phyloP scores from a whole-genome alignment of 345 rosid species.

The Pistacia vera region DNA sequence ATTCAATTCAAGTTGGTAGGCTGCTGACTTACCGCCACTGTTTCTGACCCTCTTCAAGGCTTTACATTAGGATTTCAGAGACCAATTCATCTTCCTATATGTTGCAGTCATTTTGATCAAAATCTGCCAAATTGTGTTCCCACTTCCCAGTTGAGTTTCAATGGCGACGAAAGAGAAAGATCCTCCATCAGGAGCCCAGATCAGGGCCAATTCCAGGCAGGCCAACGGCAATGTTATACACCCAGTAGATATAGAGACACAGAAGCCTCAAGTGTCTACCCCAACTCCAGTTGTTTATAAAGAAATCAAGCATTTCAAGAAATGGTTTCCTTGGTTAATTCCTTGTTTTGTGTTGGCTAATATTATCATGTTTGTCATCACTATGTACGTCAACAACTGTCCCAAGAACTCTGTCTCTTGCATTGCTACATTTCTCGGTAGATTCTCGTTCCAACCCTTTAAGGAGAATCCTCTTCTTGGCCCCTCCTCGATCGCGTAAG shows the following conservation, averaged over 20 bases:
- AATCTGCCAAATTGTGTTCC: not conserved
- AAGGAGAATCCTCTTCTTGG: slow-evolving; percentile 96
- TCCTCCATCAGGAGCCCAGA: slow-evolving; percentile 29
- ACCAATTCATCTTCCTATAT: not conserved
- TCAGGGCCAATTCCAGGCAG: slow-evolving; percentile 40
- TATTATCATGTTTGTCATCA: slow-evolving; percentile 63
- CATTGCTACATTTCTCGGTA: slow-evolving; percentile 70
- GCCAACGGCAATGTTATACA: slow-evolving; percentile 32
- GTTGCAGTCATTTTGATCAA: not conserved
- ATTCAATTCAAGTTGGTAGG: not conserved
- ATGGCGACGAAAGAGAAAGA: slow-evolving; percentile 14
- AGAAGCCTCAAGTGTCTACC: slow-evolving; percentile 19
- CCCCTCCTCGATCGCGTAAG: slow-evolving; percentile 82
- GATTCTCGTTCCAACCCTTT: slow-evolving; percentile 86
- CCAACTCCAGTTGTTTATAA: slow-evolving; percentile 38
- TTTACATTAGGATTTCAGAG: not conserved
- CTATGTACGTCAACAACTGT: slow-evolving; percentile 87
- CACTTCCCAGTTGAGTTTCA: not conserved
- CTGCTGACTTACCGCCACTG: slow-evolving; percentile 6
- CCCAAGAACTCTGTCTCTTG: slow-evolving; percentile 76
- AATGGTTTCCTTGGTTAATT: slow-evolving; percentile 79
- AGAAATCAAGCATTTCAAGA: slow-evolving; percentile 61
- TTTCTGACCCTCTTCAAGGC: not conserved
- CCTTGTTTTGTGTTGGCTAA: slow-evolving; percentile 78
- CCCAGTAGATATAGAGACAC: slow-evolving; percentile 46